phyloP scores from a whole-genome alignment of 306 rosid genomes.

The Lagenaria siceraria region DNA sequence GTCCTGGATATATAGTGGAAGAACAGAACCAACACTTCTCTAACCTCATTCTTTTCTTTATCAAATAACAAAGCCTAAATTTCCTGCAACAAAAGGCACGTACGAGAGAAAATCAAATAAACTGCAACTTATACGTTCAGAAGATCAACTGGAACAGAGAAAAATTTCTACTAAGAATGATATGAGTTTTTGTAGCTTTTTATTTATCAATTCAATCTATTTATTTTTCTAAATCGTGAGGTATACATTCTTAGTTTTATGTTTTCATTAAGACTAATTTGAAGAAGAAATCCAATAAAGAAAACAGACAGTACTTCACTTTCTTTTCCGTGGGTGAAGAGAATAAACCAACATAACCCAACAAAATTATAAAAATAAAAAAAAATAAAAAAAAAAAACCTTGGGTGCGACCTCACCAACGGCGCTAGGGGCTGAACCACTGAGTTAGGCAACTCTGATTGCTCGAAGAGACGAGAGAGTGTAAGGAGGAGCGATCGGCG shows the following conservation, averaged over 20 bases:
- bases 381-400: not conserved
- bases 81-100: not conserved
- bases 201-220: too few species aligned
- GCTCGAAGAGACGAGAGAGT: too few species aligned
- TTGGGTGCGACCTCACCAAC: not conserved
- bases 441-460: too few species aligned
- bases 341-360: not conserved
- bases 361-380: too few species aligned
- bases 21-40: conserved; percentile 97
- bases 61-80: not conserved
- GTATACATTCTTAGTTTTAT: too few species aligned
- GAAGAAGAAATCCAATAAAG: not conserved
- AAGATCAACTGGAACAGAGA: not conserved
- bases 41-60: conserved; percentile 44
- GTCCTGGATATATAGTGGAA: conserved; percentile 82
- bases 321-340: not conserved
- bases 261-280: too few species aligned
- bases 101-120: not conserved
- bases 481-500: too few species aligned
- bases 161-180: not conserved
- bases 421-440: not conserved
- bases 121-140: not conserved
- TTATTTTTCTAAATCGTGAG: not conserved
- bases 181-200: too few species aligned
- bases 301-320: not conserved